Evolutionary conservation across 495 filamentous ascomycete species (phyloP).

Genomic region (Mycothermus thermophilus): DNA sequence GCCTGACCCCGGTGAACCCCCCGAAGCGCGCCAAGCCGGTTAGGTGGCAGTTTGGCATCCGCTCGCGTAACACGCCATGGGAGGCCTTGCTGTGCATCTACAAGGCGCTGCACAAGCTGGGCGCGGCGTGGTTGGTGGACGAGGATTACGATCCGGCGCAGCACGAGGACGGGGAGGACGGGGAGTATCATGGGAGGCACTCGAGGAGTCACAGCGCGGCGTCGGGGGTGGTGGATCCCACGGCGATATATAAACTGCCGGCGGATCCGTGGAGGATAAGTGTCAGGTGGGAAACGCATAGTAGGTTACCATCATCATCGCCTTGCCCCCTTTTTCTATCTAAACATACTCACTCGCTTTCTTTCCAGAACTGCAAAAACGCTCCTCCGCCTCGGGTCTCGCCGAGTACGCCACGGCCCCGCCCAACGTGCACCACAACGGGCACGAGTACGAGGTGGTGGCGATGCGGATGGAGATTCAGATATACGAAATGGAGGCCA

Average conservation of each 20-base stretch:
- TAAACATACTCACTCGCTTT: slow-evolving; percentile 3
- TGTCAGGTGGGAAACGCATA: slow-evolving; percentile 70
- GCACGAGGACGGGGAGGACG: slow-evolving; percentile 15
- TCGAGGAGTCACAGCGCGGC: slow-evolving; percentile 7
- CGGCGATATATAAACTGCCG: slow-evolving; percentile 54
- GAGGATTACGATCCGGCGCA: slow-evolving; percentile 37
- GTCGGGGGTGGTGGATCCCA: slow-evolving; percentile 20
- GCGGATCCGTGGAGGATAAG: slow-evolving; percentile 94
- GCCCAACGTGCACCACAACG: slow-evolving; percentile 25
- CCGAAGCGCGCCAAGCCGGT: slow-evolving; percentile 55
- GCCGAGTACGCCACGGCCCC: slow-evolving; percentile 22
- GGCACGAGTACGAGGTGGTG: slow-evolving; percentile 39
- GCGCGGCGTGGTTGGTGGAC: slow-evolving; percentile 64
- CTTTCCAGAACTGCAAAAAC: slow-evolving; percentile 26
- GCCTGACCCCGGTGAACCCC: slow-evolving; percentile 43
- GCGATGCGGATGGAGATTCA: slow-evolving; percentile 91
- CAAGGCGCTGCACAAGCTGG: slow-evolving; percentile 73
- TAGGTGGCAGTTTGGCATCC: slow-evolving; percentile 95
- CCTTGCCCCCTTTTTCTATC: slow-evolving; percentile 3
- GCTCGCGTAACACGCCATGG: slow-evolving; percentile 80
- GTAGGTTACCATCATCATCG: slow-evolving; percentile 35
- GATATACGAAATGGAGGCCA: slow-evolving; percentile 85
- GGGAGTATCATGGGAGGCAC: slow-evolving; percentile 9
- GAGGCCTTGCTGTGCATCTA: slow-evolving; percentile 92
- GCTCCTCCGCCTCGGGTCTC: slow-evolving; percentile 21